Base-by-base conservation (phyloP, 2,329 filamentous ascomycete species). In the Sclerotinia nivalis region DNA sequence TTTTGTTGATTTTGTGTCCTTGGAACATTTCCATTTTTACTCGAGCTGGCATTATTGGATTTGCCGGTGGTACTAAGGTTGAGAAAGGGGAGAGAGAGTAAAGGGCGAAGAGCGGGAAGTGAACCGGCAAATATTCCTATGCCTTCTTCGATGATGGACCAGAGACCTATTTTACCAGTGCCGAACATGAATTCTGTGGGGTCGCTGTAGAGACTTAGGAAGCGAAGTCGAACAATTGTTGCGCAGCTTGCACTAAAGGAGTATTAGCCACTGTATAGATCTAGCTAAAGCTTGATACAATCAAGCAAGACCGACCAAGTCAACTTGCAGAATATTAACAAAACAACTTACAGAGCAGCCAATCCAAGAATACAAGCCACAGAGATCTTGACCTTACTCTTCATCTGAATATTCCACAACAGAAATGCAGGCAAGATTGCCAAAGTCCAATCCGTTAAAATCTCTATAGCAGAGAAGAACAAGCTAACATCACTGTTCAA, bases 91-190 rank as follows among this genome's bases (percentile, higher is more conserved):
- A 79, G 70, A 66, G 75, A 75, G 66, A 84, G 78, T 10, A 85
- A 75, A 1, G 83, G 83, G 0, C 83, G 82, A 1, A 84, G 79
- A 5, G 82, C 80, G 10, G 82, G 82, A 50, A 83, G 77, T 10
- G 82, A 84, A 3, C 82, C 83, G 18, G 84, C 83, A 10, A 82
- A 79, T 71, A 86, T 84, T 25, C 84, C 84, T 25, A 82, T 83
- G 13, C 82, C 84, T 47, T 83, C 82, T 71, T 85, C 84, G 34
- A 84, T 79, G 45, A 84, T 80, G 4, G 82, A 83, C 82, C 82
- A 84, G 66, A 83, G 78, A 0, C 80, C 80, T 49, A 83, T 82
- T 59, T 80, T 79, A 49, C 80, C 80, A 12, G 81, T 79, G 68
- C 77, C 75, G 74, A 76, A 81, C 75, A 83, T 79, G 72, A 80